Evolutionary conservation across 331 rosid genomes (phyloP).

Genomic region (Quercus lobata): DNA sequence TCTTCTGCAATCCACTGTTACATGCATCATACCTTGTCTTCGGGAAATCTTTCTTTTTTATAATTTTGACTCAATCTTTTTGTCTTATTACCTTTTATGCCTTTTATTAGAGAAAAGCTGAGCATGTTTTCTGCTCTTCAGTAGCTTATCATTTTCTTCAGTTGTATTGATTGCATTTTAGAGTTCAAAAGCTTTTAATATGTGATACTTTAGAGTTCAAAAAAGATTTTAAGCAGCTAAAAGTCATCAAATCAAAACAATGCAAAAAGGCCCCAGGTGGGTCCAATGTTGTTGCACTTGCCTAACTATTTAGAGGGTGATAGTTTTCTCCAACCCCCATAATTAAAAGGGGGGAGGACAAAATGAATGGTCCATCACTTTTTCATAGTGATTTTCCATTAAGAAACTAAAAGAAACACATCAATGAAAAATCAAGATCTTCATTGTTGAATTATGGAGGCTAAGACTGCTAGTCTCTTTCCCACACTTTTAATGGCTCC

Average conservation of each 20-base stretch:
- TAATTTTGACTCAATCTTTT: slow-evolving; percentile 34
- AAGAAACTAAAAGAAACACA: no score
- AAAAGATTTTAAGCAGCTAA: background rate
- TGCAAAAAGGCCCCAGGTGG: no score
- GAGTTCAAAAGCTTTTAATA: slow-evolving; percentile 14
- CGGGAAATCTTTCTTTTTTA: slow-evolving; percentile 20
- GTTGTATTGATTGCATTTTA: slow-evolving; percentile 19
- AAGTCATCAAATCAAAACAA: no score
- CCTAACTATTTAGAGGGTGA: no score
- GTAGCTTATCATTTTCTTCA: background rate
- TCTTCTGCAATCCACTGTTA: slow-evolving; percentile 43
- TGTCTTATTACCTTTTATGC: slow-evolving; percentile 35
- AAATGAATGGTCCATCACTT: no score
- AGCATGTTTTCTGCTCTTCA: slow-evolving; percentile 17
- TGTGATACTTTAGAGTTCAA: slow-evolving; percentile 23
- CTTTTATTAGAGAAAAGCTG: slow-evolving; percentile 30
- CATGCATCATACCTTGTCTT: slow-evolving; percentile 13
- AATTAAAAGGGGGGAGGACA: no score
- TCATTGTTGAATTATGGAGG: no score
- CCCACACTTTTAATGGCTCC: background rate
- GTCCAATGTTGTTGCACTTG: no score
- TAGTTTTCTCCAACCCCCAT: no score
- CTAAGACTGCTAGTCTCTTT: no score
- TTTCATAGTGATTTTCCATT: no score
- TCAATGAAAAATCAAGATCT: no score